A percentile compares a stretch with the other conserved stretches of the same genome.
These are phyloP conservation scores for Verbascum thapsus DNA, from an alignment of 257 asterid genomes.

Conservation along the genomic window DNA sequence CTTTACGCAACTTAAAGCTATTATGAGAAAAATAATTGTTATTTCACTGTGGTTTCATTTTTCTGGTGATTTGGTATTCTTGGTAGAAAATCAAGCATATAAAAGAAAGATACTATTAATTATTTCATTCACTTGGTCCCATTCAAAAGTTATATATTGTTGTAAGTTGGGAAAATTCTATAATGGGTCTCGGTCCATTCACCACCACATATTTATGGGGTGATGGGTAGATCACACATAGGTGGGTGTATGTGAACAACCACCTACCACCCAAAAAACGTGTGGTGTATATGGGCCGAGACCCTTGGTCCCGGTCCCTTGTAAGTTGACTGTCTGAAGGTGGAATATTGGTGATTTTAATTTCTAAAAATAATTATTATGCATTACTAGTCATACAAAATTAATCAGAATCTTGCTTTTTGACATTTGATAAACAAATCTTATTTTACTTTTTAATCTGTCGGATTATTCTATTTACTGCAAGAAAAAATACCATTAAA, in stretches of 20 bases:
- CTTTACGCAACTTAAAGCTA: conserved; percentile 35
- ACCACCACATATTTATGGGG: no score
- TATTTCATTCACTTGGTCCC: conserved; percentile 35
- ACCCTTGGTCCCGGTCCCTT: no score
- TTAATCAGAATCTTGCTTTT: conserved; percentile 15
- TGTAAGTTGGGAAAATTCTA: no score
- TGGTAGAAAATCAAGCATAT: conserved; percentile 32
- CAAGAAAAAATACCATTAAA: no score
- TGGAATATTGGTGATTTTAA: conserved; percentile 28
- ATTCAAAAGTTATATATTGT: conserved; percentile 35
- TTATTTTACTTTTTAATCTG: conserved; percentile 9
- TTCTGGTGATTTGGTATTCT: conserved; percentile 26
- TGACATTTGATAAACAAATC: neutral
- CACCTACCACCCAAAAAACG: no score
- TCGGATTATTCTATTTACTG: conserved; percentile 3
- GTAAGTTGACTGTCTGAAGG: conserved; percentile 35
- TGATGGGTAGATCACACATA: no score
- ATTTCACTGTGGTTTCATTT: conserved; percentile 19
- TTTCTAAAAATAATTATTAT: neutral
- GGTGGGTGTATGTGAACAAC: no score
- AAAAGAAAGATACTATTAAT: conserved; percentile 28
- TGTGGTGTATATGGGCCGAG: no score
- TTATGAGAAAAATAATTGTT: conserved; percentile 25
- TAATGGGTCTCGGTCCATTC: no score
- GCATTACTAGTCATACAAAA: conserved; percentile 20